Evolutionary conservation across 495 filamentous ascomycete species (phyloP).

Genomic region (Cercophora newfieldiana): DNA sequence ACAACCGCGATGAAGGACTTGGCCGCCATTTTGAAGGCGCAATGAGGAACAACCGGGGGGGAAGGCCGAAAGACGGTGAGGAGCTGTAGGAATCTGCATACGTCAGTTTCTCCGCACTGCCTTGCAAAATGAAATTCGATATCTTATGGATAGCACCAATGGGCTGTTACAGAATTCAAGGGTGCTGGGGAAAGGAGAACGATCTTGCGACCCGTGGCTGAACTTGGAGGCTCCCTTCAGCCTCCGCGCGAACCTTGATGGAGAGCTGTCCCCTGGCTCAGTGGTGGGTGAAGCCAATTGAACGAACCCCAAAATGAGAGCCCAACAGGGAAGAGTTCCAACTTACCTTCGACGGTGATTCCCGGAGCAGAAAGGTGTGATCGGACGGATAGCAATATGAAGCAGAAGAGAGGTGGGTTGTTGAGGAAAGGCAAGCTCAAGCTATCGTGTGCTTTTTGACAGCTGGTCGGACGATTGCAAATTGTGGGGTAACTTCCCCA

Average conservation of each 20-base stretch:
- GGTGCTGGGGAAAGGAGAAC: too few relatives aligned
- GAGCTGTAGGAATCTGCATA: slow-evolving; percentile 3
- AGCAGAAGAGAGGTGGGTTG: background rate
- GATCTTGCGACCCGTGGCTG: too few relatives aligned
- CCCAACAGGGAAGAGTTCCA: background rate
- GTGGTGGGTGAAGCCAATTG: background rate
- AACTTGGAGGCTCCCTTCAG: background rate
- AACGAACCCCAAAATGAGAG: background rate
- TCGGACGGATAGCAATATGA: background rate
- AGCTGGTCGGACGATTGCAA: slow-evolving; percentile 20
- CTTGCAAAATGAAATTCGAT: too few relatives aligned
- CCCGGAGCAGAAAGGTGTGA: background rate
- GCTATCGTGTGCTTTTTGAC: slow-evolving; percentile 28
- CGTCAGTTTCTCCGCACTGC: background rate
- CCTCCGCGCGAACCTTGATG: background rate
- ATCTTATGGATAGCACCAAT: too few relatives aligned
- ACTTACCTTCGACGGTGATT: background rate
- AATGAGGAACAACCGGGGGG: background rate
- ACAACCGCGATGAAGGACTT: slow-evolving; percentile 64
- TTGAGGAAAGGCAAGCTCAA: background rate
- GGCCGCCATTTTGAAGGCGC: slow-evolving; percentile 7
- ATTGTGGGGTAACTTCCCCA: slow-evolving; percentile 25
- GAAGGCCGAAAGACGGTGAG: background rate
- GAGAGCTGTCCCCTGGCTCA: background rate
- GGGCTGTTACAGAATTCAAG: too few relatives aligned